These are phyloP conservation scores for Suillus weaverae DNA, from an alignment of 768 basidiomycete genomes.

Conservation along the genomic window DNA sequence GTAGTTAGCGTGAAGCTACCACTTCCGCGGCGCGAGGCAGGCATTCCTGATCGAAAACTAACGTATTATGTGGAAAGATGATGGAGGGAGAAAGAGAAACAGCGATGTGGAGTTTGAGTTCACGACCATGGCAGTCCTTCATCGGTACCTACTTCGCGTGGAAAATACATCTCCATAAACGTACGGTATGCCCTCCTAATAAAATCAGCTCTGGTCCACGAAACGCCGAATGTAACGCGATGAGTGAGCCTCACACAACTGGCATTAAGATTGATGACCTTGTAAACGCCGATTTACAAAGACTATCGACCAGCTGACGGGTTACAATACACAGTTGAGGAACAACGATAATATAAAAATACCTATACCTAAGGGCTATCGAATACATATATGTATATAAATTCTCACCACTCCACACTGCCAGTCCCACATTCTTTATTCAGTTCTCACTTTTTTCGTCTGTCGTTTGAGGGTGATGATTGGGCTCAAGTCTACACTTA, in stretches of 20 bases:
- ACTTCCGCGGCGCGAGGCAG: conserved; percentile 74
- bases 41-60: conserved; percentile 42
- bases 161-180: conserved; percentile 18
- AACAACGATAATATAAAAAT: neutral
- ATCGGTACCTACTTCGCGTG: conserved; percentile 19
- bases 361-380: neutral
- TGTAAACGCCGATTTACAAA: conserved; percentile 1
- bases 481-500: conserved; percentile 90
- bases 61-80: conserved; percentile 7
- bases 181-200: neutral
- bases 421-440: neutral
- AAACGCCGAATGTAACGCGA: neutral
- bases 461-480: conserved; percentile 58
- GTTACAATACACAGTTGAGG: neutral
- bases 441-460: neutral
- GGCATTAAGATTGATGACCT: neutral
- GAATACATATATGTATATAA: neutral
- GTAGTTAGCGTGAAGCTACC: conserved; percentile 69
- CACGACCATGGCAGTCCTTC: conserved; percentile 9
- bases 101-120: conserved; percentile 19
- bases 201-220: conserved; percentile 1
- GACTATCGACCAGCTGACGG: neutral
- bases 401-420: neutral
- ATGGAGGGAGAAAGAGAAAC: conserved; percentile 15
- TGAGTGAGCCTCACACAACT: conserved; percentile 1